Percentiles rank a stretch among this genome's conserved stretches.
Conservation (phyloP, 306 rosid species). For the Dicorynia guianensis region DNA sequence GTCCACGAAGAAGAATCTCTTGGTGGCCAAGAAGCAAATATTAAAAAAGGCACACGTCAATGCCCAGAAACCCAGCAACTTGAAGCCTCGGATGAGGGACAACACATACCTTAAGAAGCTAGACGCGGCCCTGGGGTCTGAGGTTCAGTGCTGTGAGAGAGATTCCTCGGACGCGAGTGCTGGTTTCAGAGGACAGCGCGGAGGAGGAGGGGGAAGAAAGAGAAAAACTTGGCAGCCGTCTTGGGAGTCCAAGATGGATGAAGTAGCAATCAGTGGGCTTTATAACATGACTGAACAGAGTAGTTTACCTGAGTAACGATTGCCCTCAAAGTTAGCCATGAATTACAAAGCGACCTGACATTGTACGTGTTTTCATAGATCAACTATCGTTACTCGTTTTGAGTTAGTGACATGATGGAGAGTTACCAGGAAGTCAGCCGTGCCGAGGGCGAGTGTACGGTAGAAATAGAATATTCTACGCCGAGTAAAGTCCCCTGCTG, state of each 20-base stretch:
- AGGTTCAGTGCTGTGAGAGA: constrained; percentile 34
- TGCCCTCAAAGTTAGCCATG: no score
- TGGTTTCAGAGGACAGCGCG: neutral
- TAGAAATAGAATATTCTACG: constrained; percentile 5
- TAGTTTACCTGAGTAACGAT: neutral
- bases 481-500: neutral
- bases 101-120: constrained; percentile 34
- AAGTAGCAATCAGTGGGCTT: constrained; percentile 4
- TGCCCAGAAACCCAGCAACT: neutral
- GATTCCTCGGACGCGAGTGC: constrained; percentile 4
- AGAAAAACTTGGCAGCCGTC: neutral
- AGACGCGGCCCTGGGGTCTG: neutral
- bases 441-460: neutral
- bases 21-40: neutral
- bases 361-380: neutral
- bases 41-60: neutral
- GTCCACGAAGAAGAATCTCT: neutral
- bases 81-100: neutral
- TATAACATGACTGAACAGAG: neutral
- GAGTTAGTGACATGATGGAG: no score
- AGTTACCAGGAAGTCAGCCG: neutral
- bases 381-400: neutral
- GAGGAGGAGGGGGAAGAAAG: constrained; percentile 3
- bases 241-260: constrained; percentile 23
- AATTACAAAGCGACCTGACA: neutral